Conservation (phyloP, 495 filamentous ascomycete species). For the Elasticomyces elasticus region DNA sequence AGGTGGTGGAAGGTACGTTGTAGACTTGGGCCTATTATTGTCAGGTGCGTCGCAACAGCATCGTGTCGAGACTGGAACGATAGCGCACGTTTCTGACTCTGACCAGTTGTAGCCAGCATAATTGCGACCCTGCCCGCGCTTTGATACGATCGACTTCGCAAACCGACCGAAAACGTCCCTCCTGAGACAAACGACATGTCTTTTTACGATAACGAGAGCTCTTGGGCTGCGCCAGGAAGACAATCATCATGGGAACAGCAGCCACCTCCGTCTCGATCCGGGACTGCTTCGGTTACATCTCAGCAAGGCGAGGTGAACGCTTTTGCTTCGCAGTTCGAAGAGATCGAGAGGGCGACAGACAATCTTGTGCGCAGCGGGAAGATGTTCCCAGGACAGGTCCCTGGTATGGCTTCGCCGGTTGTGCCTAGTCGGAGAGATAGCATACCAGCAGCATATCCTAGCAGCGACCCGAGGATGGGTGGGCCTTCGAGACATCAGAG, state of each 20-base stretch:
- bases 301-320: conserved; percentile 69
- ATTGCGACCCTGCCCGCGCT: not conserved
- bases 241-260: conserved; percentile 74
- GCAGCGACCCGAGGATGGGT: conserved; percentile 15
- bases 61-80: not conserved
- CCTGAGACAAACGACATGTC: conserved; percentile 46
- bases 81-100: not conserved
- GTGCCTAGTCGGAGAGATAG: conserved; percentile 69
- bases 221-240: conserved; percentile 59
- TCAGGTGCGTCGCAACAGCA: too few relatives aligned
- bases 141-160: not conserved
- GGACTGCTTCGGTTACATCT: conserved; percentile 50
- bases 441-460: conserved; percentile 48
- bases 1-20: not conserved
- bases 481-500: conserved; percentile 66
- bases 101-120: not conserved
- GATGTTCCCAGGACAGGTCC: conserved; percentile 63
- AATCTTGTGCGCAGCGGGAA: conserved; percentile 95
- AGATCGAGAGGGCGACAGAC: conserved; percentile 92
- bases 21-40: too few relatives aligned
- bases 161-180: conserved; percentile 1
- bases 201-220: conserved; percentile 82
- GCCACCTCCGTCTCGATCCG: conserved; percentile 76
- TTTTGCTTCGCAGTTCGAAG: conserved; percentile 85
- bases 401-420: conserved; percentile 25